phyloP scores from a whole-genome alignment of 2,329 filamentous ascomycete species.

The Beauveria sp. region DNA sequence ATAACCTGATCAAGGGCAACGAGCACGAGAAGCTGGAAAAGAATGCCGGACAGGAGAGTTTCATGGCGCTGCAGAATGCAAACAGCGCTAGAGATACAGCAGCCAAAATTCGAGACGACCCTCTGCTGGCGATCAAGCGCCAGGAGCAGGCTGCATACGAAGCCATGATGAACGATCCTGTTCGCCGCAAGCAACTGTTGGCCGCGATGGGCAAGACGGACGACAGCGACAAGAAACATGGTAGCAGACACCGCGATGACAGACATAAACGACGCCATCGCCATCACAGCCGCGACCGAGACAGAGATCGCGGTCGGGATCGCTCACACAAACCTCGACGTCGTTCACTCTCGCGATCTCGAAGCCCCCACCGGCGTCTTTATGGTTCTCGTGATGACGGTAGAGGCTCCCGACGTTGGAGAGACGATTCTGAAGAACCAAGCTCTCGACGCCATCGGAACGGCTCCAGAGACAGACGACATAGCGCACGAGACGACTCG shows the following conservation, averaged over 20 bases:
- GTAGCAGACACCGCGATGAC: conserved; percentile 27
- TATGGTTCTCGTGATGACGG: conserved; percentile 22
- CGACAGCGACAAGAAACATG: conserved; percentile 35
- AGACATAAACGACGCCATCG: conserved; percentile 35
- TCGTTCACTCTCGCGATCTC: conserved; percentile 39
- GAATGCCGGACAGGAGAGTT: conserved; percentile 51
- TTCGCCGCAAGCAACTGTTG: conserved; percentile 59
- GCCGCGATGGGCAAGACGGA: conserved; percentile 52
- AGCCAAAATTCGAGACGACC: conserved; percentile 82
- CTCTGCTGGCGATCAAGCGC: conserved; percentile 85
- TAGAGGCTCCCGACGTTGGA: conserved; percentile 14
- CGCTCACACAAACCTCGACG: conserved; percentile 32
- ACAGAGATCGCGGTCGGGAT: conserved; percentile 33
- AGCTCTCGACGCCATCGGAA: conserved; percentile 15
- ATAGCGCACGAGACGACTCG: conserved; percentile 14
- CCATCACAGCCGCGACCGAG: conserved; percentile 35
- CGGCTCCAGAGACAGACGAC: conserved; percentile 14
- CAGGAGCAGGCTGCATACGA: conserved; percentile 79
- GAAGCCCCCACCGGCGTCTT: conserved; percentile 30
- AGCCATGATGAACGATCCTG: conserved; percentile 71
- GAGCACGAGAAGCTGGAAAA: conserved; percentile 79
- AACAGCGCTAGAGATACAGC: conserved; percentile 74
- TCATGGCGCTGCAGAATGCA: conserved; percentile 58
- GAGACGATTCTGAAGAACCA: conserved; percentile 20
- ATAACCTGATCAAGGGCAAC: conserved; percentile 69